Percentiles rank a stretch among this genome's conserved stretches.
These are phyloP conservation scores for Histomonas meleagridis DNA, from an alignment of 208 protist species.

Conservation along the genomic window DNA sequence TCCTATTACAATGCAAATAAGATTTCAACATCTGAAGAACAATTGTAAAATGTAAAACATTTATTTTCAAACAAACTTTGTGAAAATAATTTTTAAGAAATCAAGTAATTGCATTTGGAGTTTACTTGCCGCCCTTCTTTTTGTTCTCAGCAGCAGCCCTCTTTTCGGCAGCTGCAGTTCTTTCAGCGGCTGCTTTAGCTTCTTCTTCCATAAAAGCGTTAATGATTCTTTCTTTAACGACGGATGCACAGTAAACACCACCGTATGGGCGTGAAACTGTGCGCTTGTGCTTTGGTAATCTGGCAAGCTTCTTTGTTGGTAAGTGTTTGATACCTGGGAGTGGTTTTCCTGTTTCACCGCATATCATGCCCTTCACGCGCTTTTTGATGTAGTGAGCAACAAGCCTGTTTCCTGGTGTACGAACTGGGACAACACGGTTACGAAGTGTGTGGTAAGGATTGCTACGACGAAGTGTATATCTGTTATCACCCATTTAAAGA, in stretches of 20 bases:
- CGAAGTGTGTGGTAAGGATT: background rate
- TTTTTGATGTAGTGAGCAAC: background rate
- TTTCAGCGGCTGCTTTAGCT: background rate
- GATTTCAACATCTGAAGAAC: no score
- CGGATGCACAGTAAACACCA: conserved; percentile 18
- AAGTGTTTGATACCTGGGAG: background rate
- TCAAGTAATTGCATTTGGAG: no score
- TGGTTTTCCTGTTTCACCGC: conserved; percentile 13
- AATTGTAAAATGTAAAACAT: no score
- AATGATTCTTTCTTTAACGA: conserved; percentile 20
- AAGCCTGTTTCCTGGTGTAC: conserved; percentile 28
- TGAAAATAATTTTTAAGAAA: no score
- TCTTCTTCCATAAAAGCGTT: conserved; percentile 23
- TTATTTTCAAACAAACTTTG: no score
- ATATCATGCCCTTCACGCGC: background rate
- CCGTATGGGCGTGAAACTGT: conserved; percentile 20
- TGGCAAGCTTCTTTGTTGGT: background rate
- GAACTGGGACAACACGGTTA: conserved; percentile 16
- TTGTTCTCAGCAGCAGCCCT: background rate
- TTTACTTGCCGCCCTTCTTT: conserved; percentile 11
- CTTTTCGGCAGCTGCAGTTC: background rate
- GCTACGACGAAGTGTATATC: background rate
- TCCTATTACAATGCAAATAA: no score
- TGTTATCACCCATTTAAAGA: background rate
- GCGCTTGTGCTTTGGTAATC: background rate